Evolutionary conservation across 495 filamentous ascomycete genomes (phyloP).

Genomic region (Acidomyces sp.): DNA sequence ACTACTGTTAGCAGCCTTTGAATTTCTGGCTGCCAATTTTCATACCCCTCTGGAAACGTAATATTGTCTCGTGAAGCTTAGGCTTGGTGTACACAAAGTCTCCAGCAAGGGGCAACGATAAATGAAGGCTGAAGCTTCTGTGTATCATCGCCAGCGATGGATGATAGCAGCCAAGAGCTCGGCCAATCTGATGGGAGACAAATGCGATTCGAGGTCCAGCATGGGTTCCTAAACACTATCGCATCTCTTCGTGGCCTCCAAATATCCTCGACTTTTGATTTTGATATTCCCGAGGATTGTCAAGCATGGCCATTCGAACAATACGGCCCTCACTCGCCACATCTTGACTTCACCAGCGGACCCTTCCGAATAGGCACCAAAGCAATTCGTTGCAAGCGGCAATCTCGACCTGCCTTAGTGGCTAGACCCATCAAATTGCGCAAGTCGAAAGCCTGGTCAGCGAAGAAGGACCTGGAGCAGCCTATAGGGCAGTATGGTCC

Average conservation of each 20-base stretch:
- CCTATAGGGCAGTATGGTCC: neutral
- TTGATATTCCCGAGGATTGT: neutral
- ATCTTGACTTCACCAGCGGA: conserved; percentile 2
- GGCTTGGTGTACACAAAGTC: too few relatives aligned
- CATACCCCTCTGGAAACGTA: too few relatives aligned
- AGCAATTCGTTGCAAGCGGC: conserved; percentile 1
- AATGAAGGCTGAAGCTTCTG: too few relatives aligned
- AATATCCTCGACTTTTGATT: conserved; percentile 6
- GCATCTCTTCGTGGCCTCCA: conserved; percentile 3
- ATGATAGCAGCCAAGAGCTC: too few relatives aligned
- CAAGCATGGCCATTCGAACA: conserved; percentile 1
- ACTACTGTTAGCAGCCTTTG: too few relatives aligned
- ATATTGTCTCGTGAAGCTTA: too few relatives aligned
- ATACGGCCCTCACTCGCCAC: conserved; percentile 8
- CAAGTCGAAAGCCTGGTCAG: conserved; percentile 1
- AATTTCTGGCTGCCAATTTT: too few relatives aligned
- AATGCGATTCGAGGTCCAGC: too few relatives aligned
- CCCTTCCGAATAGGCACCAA: neutral
- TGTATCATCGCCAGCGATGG: too few relatives aligned
- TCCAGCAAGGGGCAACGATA: too few relatives aligned
- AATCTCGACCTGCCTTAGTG: neutral
- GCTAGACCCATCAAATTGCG: conserved; percentile 2
- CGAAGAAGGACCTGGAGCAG: neutral
- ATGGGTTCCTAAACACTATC: conserved; percentile 10
- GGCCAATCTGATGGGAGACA: too few relatives aligned